Percentiles rank a stretch among this genome's conserved stretches.
Evolutionary conservation across 1,284 basidiomycete species (phyloP).

Genomic region (Apiotrichum mycotoxinovorans): DNA sequence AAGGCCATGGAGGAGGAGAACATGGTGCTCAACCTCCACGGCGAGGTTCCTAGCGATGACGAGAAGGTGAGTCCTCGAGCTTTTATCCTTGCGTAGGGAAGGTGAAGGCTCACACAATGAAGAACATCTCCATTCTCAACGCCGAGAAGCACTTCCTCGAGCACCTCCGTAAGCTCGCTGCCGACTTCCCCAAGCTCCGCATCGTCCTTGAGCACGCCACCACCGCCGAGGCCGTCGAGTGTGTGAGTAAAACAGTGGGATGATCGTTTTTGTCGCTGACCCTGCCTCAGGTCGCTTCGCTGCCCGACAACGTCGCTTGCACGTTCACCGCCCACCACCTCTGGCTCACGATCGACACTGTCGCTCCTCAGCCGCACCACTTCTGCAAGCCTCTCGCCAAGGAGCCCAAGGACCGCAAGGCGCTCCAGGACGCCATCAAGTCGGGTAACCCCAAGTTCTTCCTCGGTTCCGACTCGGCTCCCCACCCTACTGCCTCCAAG

Average conservation of each 20-base stretch:
- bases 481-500: slow-evolving; percentile 81
- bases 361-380: slow-evolving; percentile 92
- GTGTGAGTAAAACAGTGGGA: slow-evolving; percentile 46
- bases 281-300: slow-evolving; percentile 58
- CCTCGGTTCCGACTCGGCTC: slow-evolving; percentile 95
- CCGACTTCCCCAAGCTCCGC: slow-evolving; percentile 81
- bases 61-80: slow-evolving; percentile 63
- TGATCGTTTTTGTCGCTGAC: not conserved
- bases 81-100: not conserved
- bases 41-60: slow-evolving; percentile 91
- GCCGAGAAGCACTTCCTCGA: slow-evolving; percentile 88
- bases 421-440: slow-evolving; percentile 74
- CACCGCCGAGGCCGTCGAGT: slow-evolving; percentile 88
- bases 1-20: slow-evolving; percentile 88
- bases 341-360: slow-evolving; percentile 90
- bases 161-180: slow-evolving; percentile 79
- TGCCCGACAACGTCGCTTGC: slow-evolving; percentile 87
- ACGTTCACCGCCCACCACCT: slow-evolving; percentile 98
- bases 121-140: slow-evolving; percentile 92
- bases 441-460: slow-evolving; percentile 94
- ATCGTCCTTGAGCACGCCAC: slow-evolving; percentile 99
- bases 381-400: slow-evolving; percentile 99
- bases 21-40: slow-evolving; percentile 95
- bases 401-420: slow-evolving; percentile 83
- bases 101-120: not conserved